Percentiles rank a stretch among this genome's conserved stretches.
Evolutionary conservation across 306 rosid genomes (phyloP).

Genomic region (Abrus pulchellus): DNA sequence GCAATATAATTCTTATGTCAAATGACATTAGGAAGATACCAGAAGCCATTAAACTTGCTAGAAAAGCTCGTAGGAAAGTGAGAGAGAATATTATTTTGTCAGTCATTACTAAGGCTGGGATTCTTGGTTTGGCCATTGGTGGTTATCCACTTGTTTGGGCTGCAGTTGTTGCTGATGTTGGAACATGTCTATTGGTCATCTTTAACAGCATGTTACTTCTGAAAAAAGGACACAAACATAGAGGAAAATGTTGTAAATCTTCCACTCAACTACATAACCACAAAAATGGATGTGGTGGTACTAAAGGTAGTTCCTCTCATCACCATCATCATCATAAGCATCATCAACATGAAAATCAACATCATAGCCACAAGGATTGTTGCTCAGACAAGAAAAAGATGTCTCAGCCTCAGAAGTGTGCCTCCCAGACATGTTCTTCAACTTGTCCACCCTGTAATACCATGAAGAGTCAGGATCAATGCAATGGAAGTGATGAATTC

Average conservation of each 20-base stretch:
- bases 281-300: slow-evolving; percentile 55
- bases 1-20: slow-evolving; percentile 83
- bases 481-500: slow-evolving; percentile 43
- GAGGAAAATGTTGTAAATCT: slow-evolving; percentile 60
- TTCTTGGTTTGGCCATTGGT: slow-evolving; percentile 78
- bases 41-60: slow-evolving; percentile 79
- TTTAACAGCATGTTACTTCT: slow-evolving; percentile 92
- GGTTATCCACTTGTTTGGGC: slow-evolving; percentile 98
- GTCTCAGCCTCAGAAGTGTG: slow-evolving; percentile 53
- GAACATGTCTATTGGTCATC: slow-evolving; percentile 86
- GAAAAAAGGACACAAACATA: slow-evolving; percentile 52
- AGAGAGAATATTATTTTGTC: slow-evolving; percentile 73
- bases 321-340: slow-evolving; percentile 38
- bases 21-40: slow-evolving; percentile 89
- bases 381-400: slow-evolving; percentile 51
- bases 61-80: slow-evolving; percentile 69
- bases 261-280: slow-evolving; percentile 50
- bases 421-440: slow-evolving; percentile 50
- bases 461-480: slow-evolving; percentile 45
- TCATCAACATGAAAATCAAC: not conserved
- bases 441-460: slow-evolving; percentile 50
- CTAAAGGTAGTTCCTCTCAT: slow-evolving; percentile 47
- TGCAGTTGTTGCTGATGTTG: slow-evolving; percentile 98
- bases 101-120: slow-evolving; percentile 64
- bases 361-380: slow-evolving; percentile 54